Evolutionary conservation across 305 asterid species (phyloP).

Genomic region (Ajuga reptans): DNA sequence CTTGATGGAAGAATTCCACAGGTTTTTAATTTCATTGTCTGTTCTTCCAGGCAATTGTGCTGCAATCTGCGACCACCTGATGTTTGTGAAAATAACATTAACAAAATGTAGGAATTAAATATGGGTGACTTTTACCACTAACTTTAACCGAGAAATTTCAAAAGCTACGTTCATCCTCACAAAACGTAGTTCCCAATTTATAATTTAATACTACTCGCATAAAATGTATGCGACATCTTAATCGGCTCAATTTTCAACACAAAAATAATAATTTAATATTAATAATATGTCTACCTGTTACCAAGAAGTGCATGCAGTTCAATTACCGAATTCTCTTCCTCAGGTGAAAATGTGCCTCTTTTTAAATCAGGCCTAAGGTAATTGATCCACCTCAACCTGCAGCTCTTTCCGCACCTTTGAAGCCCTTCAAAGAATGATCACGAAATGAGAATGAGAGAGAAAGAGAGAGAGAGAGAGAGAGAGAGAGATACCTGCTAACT

Average conservation of each 20-base stretch:
- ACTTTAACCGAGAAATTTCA: too few relatives aligned
- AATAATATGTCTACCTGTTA: slow-evolving; percentile 43
- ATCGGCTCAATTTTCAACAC: too few relatives aligned
- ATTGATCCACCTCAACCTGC: slow-evolving; percentile 82
- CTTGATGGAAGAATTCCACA: slow-evolving; percentile 88
- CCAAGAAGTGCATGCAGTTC: slow-evolving; percentile 85
- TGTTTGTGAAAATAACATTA: too few relatives aligned
- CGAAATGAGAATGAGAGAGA: background rate
- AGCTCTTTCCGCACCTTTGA: slow-evolving; percentile 86
- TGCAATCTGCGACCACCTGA: slow-evolving; percentile 86
- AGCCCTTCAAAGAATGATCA: slow-evolving; percentile 39
- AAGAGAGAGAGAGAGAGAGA: background rate
- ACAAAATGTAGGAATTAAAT: too few relatives aligned
- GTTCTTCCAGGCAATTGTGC: slow-evolving; percentile 84
- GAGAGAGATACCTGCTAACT: slow-evolving; percentile 55
- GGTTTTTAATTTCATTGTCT: slow-evolving; percentile 77
- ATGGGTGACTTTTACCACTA: too few relatives aligned
- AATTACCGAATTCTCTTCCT: slow-evolving; percentile 67
- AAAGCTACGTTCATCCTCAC: too few relatives aligned
- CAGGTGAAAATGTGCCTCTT: slow-evolving; percentile 74
- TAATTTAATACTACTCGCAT: too few relatives aligned
- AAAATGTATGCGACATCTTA: too few relatives aligned
- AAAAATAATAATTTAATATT: too few relatives aligned
- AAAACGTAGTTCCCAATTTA: too few relatives aligned
- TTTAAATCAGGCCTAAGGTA: slow-evolving; percentile 81